Conservation (phyloP, 176 grass and related monocot genomes). For the Rhynchospora breviuscula region DNA sequence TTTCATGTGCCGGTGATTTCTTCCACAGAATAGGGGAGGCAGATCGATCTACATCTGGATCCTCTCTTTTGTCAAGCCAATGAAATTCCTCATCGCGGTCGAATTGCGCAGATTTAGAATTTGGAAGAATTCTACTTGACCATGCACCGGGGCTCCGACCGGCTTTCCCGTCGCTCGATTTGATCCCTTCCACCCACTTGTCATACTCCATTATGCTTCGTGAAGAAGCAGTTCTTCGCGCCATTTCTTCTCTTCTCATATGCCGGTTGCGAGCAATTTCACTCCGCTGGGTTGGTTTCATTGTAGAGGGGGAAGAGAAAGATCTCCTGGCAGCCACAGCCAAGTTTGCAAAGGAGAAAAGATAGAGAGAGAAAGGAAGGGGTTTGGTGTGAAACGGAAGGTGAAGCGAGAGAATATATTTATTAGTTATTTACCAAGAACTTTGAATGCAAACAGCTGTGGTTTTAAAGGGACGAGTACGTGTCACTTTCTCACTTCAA, state of each 20-base stretch:
- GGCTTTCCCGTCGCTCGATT: neutral
- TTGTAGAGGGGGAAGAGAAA: neutral
- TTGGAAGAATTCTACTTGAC: slow-evolving; percentile 16
- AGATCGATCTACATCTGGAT: neutral
- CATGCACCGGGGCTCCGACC: slow-evolving; percentile 10
- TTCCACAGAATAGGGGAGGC: neutral
- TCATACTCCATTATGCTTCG: slow-evolving; percentile 15
- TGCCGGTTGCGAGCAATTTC: neutral
- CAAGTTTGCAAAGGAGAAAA: too few relatives aligned
- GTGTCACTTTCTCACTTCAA: slow-evolving; percentile 9
- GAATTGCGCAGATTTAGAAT: slow-evolving; percentile 1
- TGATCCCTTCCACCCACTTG: slow-evolving; percentile 25
- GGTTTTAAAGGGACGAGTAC: neutral
- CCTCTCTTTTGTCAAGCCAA: neutral
- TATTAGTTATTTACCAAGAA: neutral
- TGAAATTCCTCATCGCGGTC: neutral
- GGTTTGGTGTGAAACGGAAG: neutral
- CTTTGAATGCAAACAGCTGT: neutral
- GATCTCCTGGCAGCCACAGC: too few relatives aligned
- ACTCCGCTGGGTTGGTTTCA: neutral
- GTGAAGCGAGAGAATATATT: neutral
- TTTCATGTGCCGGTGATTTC: neutral
- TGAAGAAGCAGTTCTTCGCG: neutral
- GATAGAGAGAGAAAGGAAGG: neutral
- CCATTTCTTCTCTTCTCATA: neutral